Evolutionary conservation across 2,329 filamentous ascomycete genomes (phyloP), one percentile per base, ranked within the genome.

Genomic region (Microdochium bolleyi): DNA sequence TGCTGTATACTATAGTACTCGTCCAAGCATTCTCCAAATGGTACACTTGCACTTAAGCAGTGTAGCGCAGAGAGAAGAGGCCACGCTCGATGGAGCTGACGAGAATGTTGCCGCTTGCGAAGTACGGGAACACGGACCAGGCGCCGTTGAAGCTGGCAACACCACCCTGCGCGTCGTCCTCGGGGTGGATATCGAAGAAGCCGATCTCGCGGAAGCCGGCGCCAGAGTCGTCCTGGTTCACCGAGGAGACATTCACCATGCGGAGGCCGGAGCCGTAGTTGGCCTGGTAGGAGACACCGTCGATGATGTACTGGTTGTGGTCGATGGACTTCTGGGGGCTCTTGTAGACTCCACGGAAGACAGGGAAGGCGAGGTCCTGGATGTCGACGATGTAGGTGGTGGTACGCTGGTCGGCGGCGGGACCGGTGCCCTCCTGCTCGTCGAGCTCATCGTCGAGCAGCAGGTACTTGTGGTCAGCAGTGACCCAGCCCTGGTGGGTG

Each of bases 401-500:
- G 3, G 77, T 74, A 55, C 64, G 72, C 1, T 72, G 70, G 48
- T 77, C 70, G 0, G 62, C 63, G 0, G 67, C 74, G 0, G 69
- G 68, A 9, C 70, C 73, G 0, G 66, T 63, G 3, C 61, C 61
- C 5, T 73, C 61, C 3, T 58, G 53, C 66, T 82, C 78, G 53
- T 82, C 78, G 11, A 75, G 68, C 61, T 81, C 78, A 56, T 81
- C 77, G 56, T 80, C 77, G 4, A 79, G 60, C 14, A 79, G 67
- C 3, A 80, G 70, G 59, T 70, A 78, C 48, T 71, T 72, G 41
- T 73, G 66, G 51, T 64, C 61, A 60, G 79, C 73, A 24, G 79
- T 68, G 3, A 82, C 68, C 67, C 74, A 76, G 7, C 80, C 80
- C 57, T 84, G 80, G 60, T 84, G 80, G 1, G 78, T 80, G 66